A percentile compares a stretch with the other conserved stretches of the same genome.
Conservation (phyloP, 352 stramenopile genomes). For the Phytophthora chlamydospora region DNA sequence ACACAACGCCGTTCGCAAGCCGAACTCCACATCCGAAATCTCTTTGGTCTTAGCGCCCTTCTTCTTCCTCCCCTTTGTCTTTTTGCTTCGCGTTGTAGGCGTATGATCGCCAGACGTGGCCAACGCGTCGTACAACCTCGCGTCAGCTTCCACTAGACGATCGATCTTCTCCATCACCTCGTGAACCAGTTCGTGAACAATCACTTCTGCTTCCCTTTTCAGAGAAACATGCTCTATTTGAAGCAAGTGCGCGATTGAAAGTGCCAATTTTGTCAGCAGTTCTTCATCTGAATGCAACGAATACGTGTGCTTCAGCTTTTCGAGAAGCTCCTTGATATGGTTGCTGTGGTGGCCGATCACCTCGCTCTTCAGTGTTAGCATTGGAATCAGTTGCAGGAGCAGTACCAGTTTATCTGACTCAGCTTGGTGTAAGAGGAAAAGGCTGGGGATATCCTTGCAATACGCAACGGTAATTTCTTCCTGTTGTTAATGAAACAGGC, state of each 20-base stretch:
- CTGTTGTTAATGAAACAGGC: conserved; percentile 27
- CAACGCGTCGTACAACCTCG: conserved; percentile 37
- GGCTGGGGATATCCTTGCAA: conserved; percentile 79
- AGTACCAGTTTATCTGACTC: conserved; percentile 81
- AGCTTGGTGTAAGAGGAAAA: conserved; percentile 80
- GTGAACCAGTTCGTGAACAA: conserved; percentile 78
- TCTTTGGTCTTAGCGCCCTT: conserved; percentile 51
- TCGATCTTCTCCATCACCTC: conserved; percentile 69
- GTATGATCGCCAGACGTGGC: conserved; percentile 18
- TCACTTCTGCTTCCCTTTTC: conserved; percentile 78
- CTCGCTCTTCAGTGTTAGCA: conserved; percentile 64
- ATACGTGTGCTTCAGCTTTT: conserved; percentile 81
- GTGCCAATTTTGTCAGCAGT: conserved; percentile 68
- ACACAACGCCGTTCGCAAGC: conserved; percentile 61
- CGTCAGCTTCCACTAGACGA: conserved; percentile 59
- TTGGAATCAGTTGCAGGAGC: conserved; percentile 77
- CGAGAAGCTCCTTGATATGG: conserved; percentile 72
- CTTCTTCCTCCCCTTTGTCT: conserved; percentile 34
- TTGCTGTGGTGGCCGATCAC: conserved; percentile 72
- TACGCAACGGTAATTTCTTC: conserved; percentile 83
- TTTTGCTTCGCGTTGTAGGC: conserved; percentile 36
- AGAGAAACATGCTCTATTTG: conserved; percentile 78
- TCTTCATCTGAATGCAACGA: conserved; percentile 68
- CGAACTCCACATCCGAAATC: conserved; percentile 72
- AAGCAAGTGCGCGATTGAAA: conserved; percentile 73